phyloP scores from a whole-genome alignment of 2,329 filamentous ascomycete species.

The Sclerotinia glacialis region DNA sequence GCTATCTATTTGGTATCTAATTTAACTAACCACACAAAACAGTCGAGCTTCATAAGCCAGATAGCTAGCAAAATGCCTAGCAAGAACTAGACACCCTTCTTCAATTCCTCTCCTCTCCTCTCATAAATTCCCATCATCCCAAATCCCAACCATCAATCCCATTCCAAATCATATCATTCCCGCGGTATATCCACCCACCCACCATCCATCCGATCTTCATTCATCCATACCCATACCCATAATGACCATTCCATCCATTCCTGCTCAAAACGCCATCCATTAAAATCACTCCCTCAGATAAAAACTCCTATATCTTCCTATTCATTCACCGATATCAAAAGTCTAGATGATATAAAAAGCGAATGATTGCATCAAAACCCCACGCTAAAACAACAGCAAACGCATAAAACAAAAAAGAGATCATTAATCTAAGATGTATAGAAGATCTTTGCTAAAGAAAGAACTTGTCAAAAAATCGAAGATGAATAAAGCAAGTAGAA shows the following conservation, averaged over 20 bases:
- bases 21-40: background rate
- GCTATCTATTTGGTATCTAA: background rate
- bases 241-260: background rate
- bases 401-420: background rate
- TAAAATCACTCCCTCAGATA: background rate
- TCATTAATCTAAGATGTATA: constrained; percentile 6
- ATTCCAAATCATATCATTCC: background rate
- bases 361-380: constrained; percentile 2
- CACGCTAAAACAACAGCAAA: constrained; percentile 15
- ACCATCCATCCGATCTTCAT: background rate
- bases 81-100: background rate
- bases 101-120: background rate
- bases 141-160: background rate
- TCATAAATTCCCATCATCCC: background rate
- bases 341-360: constrained; percentile 15
- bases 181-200: background rate
- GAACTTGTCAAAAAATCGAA: constrained; percentile 2
- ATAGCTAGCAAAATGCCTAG: background rate
- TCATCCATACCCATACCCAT: background rate
- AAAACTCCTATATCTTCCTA: background rate
- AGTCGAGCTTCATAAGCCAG: background rate
- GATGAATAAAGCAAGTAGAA: background rate
- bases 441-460: background rate
- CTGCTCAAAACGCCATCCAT: background rate
- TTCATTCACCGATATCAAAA: constrained; percentile 13